Evolutionary conservation across 768 basidiomycete genomes (phyloP), one percentile per base, ranked within the genome.

Genomic region (Collybiopsis luxurians): DNA sequence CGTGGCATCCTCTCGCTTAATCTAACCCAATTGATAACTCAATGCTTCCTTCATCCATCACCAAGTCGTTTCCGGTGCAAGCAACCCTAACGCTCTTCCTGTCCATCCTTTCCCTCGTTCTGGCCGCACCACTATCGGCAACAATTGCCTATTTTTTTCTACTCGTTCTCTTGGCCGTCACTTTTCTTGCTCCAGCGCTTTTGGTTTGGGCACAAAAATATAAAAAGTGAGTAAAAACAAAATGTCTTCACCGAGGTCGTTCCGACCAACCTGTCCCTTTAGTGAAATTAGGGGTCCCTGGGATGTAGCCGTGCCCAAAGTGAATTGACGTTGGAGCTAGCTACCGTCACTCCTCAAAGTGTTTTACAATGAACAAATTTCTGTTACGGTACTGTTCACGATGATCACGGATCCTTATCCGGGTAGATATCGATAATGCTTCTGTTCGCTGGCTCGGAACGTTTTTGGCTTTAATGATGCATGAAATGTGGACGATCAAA

Each of bases 211-310:
- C 90, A 3, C 90, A 94, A 72, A 79, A 80, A 69, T 92, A 84
- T 75, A 95, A 95, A 76, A 93, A 95, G 90, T 85, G 65, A 38
- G 87, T 78, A 36, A 36, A 53, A 48, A 39, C 21, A 58, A 40
- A 6, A 60, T 58, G 39, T 56, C 52, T 43, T 49, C 55, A n/a
- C 21, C 43, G 24, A 53, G 34, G 21, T 28, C 12, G 30, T n/a
- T 54, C 40, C 53, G 17, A 40, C 48, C 49, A 44, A 24, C 56
- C n/a, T n/a, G n/a, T n/a, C n/a, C n/a, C n/a, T 53, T 55, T n/a
- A 94, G 92, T 69, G 90, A 92, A 73, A 87, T 95, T 68, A 82
- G 89, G 59, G 92, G 92, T 9, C 89, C 91, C 60, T 95, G 92
- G 92, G 92, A 95, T 68, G 89, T 90, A 26, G 92, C 92, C 27